Conservation (phyloP, 768 basidiomycete genomes). For the Kwoniella botswanensis region DNA sequence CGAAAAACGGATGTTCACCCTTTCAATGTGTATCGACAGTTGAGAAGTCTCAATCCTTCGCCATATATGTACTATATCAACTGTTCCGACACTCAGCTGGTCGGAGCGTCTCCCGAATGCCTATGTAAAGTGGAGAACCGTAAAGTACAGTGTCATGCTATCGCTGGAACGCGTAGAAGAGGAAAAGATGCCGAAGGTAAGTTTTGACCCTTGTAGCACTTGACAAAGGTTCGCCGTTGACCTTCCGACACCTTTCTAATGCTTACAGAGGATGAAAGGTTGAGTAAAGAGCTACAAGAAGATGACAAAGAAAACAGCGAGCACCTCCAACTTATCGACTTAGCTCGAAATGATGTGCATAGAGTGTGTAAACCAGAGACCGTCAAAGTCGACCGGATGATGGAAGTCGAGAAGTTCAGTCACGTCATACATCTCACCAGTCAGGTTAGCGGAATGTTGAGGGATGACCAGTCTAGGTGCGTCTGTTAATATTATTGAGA, state of each 20-base stretch:
- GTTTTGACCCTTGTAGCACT: slow-evolving; percentile 40
- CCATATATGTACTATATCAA: slow-evolving; percentile 99
- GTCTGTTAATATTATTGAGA: slow-evolving; percentile 13
- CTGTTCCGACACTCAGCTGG: slow-evolving; percentile 88
- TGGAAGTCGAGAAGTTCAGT: slow-evolving; percentile 92
- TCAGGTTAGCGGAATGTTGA: slow-evolving; percentile 84
- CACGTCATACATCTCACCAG: slow-evolving; percentile 98
- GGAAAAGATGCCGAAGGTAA: slow-evolving; percentile 84
- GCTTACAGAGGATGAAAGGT: slow-evolving; percentile 80
- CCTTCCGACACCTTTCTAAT: slow-evolving; percentile 16
- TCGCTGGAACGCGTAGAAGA: slow-evolving; percentile 89
- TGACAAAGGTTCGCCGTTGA: not conserved
- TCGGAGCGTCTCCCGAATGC: slow-evolving; percentile 98
- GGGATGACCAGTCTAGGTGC: slow-evolving; percentile 82
- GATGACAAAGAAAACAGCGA: slow-evolving; percentile 97
- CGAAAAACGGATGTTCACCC: slow-evolving; percentile 88
- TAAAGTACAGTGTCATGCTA: slow-evolving; percentile 95
- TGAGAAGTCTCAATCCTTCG: slow-evolving; percentile 93
- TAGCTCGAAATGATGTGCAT: slow-evolving; percentile 98
- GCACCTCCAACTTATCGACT: slow-evolving; percentile 98
- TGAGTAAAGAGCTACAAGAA: slow-evolving; percentile 73
- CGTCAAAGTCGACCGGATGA: slow-evolving; percentile 93
- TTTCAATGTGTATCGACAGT: slow-evolving; percentile 93
- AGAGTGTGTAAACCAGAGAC: slow-evolving; percentile 93
- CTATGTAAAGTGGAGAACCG: slow-evolving; percentile 92